phyloP scores from a whole-genome alignment of 2,329 filamentous ascomycete genomes.

The Paradendryphiella salina region DNA sequence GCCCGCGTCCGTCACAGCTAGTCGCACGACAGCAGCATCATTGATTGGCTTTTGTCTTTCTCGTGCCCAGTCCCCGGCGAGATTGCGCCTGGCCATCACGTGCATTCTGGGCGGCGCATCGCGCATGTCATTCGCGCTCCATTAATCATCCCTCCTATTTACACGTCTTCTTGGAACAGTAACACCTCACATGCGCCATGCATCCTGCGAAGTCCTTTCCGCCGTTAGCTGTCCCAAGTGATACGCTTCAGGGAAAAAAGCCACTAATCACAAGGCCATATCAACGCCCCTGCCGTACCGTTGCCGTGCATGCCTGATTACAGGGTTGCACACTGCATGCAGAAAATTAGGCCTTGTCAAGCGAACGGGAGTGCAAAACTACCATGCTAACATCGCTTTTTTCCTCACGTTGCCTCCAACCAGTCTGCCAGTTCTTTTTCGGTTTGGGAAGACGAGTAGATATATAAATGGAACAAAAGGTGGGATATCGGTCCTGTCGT shows the following conservation, averaged over 20 bases:
- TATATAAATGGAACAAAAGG: background rate
- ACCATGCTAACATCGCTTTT: background rate
- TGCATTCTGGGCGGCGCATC: background rate
- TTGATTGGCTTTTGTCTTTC: constrained; percentile 9
- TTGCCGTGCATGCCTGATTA: constrained; percentile 6
- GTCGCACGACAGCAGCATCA: constrained; percentile 7
- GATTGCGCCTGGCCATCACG: background rate
- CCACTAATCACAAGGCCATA: constrained; percentile 1
- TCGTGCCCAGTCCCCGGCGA: constrained; percentile 5
- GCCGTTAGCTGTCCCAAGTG: constrained; percentile 2
- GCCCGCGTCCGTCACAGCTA: background rate
- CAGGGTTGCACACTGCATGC: constrained; percentile 2
- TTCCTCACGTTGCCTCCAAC: background rate
- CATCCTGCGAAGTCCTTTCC: constrained; percentile 6
- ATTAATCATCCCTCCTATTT: background rate
- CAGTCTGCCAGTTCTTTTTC: background rate
- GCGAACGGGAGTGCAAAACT: background rate
- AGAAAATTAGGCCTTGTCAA: constrained; percentile 4
- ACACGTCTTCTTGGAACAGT: background rate
- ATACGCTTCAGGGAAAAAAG: constrained; percentile 4
- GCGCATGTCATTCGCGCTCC: background rate
- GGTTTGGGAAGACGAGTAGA: background rate
- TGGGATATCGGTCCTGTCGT: background rate
- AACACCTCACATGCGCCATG: constrained; percentile 11
- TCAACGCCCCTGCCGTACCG: constrained; percentile 9